Base-by-base conservation (phyloP, 106 monocot species). In the Dendrobium catenatum region DNA sequence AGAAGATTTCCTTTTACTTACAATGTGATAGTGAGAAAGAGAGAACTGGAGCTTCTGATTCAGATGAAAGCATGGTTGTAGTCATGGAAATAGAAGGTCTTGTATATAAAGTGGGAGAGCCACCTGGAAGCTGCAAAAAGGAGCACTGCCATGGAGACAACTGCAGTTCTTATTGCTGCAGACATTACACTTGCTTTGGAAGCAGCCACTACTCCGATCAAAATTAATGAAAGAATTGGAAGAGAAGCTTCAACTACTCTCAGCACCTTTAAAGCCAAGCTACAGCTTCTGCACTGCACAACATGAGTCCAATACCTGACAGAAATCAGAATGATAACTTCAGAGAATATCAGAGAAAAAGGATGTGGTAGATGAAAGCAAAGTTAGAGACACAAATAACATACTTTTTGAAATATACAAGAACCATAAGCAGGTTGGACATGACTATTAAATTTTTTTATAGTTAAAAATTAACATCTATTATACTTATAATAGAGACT, bases 1-100 rank as follows among this genome's bases (percentile, higher is more conserved):
- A 37, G 37, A 37, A 37, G 37, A 37, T 9, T 46, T 0, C 46
- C 46, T 7, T 46, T 46, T 46, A 46, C 6, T 9, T 46, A 46
- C 46, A 46, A 46, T 20, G 18, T 19, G 18, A n/a, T 5, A 58
- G 5, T 58, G 58, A 58, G 18, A 58, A 58, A n/a, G n/a, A 19
- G 18, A 58, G 6, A 66, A 26, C 64, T 66, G 64, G 64, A 24
- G 64, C 26, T 24, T n/a, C 9, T 13, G 37, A 4, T 47, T 91
- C 83, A 95, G 79, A 29, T 81, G 74, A 94, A 86, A 78, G 96
- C 94, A 83, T 96, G 96, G 73, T 90, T 84, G 70, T 96, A 96
- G 66, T 96, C 96, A 85, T 96, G 96, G 80, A 84, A 96, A 70
- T 96, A 94, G 79, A 97, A 97, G 70, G 54, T 94, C 79, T 92